Evolutionary conservation across 768 basidiomycete species (phyloP).

Genomic region (Pisolithus marmoratus): DNA sequence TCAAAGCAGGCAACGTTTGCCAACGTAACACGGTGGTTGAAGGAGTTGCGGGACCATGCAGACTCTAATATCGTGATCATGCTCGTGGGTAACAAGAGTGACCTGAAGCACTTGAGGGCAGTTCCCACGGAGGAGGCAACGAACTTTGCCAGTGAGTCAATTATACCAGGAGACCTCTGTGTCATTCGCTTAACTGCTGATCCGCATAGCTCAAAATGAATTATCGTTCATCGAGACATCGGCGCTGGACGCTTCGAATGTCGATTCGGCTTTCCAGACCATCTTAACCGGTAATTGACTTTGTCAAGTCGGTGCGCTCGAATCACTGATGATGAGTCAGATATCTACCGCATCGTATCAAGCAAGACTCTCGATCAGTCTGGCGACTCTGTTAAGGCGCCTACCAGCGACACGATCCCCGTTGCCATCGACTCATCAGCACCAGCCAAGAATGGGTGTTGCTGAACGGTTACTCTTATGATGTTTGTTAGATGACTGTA

Average conservation of each 20-base stretch:
- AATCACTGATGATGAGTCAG: conserved; percentile 35
- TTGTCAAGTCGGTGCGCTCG: not conserved
- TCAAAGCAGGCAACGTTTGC: conserved; percentile 92
- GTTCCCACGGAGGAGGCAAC: conserved; percentile 98
- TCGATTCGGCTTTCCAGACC: conserved; percentile 95
- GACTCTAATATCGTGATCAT: conserved; percentile 92
- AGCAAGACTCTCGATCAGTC: conserved; percentile 90
- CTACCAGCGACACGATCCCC: conserved; percentile 78
- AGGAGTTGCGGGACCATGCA: conserved; percentile 94
- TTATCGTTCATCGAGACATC: conserved; percentile 98
- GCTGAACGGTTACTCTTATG: conserved; percentile 32
- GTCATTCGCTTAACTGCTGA: not conserved
- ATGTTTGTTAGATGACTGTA: not conserved
- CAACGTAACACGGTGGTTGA: conserved; percentile 93
- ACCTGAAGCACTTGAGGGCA: conserved; percentile 95
- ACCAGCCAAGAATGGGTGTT: conserved; percentile 56
- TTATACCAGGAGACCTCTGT: not conserved
- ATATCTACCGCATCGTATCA: conserved; percentile 97
- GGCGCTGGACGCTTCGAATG: conserved; percentile 98
- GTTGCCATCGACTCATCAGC: conserved; percentile 64
- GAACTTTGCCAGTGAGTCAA: conserved; percentile 71
- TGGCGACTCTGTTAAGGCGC: conserved; percentile 69
- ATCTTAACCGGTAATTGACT: conserved; percentile 75
- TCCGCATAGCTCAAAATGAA: conserved; percentile 71
- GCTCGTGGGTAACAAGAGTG: conserved; percentile 98